Percentiles rank a stretch among this genome's conserved stretches.
Evolutionary conservation across 2,329 filamentous ascomycete genomes (phyloP).

Genomic region (Dactylonectria macrodidyma): DNA sequence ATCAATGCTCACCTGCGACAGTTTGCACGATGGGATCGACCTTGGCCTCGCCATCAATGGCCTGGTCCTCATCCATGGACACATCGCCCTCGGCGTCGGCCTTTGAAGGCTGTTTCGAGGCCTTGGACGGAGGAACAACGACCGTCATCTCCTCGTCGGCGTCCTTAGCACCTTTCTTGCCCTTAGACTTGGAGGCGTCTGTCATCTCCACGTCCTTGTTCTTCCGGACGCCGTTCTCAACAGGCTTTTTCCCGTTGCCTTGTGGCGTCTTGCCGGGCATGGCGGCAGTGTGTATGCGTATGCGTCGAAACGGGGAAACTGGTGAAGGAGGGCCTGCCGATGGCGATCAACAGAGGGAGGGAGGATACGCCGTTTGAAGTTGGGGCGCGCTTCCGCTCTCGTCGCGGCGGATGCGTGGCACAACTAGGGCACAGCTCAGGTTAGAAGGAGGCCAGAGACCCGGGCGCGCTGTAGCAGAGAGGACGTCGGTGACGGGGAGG

Average conservation of each 20-base stretch:
- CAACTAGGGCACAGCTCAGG: conserved; percentile 22
- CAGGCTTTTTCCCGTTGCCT: conserved; percentile 78
- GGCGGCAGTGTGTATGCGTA: conserved; percentile 44
- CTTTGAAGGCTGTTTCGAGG: conserved; percentile 70
- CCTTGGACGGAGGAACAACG: conserved; percentile 82
- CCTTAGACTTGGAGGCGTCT: conserved; percentile 77
- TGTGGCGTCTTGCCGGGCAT: conserved; percentile 84
- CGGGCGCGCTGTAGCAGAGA: conserved; percentile 10
- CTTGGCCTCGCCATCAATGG: conserved; percentile 68
- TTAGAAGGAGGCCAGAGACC: conserved; percentile 11
- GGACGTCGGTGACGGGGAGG: conserved; percentile 24
- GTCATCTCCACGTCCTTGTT: conserved; percentile 79
- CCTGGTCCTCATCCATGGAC: conserved; percentile 74
- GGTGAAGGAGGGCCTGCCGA: conserved; percentile 31
- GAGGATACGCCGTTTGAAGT: conserved; percentile 35
- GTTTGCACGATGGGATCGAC: conserved; percentile 74
- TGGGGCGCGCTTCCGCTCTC: conserved; percentile 48
- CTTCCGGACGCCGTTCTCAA: conserved; percentile 77
- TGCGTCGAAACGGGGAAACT: conserved; percentile 22
- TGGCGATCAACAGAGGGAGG: conserved; percentile 39
- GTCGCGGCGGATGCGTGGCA: conserved; percentile 39
- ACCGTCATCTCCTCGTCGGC: conserved; percentile 86
- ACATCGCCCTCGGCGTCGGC: conserved; percentile 79
- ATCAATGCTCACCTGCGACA: conserved; percentile 67
- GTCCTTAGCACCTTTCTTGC: conserved; percentile 75